Evolutionary conservation across 1,284 basidiomycete genomes (phyloP).

Genomic region (Taiwanofungus camphoratus): DNA sequence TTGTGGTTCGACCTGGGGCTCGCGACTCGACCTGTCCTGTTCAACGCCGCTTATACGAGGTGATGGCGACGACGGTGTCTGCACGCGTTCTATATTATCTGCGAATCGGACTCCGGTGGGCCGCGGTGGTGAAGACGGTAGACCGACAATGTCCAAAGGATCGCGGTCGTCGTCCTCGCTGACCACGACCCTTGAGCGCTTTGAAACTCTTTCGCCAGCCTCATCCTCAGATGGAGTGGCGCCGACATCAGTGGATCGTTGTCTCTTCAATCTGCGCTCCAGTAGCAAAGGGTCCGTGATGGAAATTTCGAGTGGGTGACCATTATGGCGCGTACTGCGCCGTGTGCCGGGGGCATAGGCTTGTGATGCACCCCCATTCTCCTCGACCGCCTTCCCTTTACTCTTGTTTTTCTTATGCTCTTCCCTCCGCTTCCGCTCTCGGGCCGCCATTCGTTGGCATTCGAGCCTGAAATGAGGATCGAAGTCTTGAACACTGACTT

Average conservation of each 20-base stretch:
- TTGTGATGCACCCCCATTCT: conserved; percentile 25
- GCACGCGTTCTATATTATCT: conserved; percentile 11
- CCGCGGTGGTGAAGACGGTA: conserved; percentile 9
- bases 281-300: conserved; percentile 69
- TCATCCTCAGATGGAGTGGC: conserved; percentile 56
- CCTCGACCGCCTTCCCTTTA: conserved; percentile 40
- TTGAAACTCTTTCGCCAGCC: conserved; percentile 39
- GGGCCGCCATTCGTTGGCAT: conserved; percentile 83
- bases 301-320: conserved; percentile 59
- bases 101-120: conserved; percentile 19
- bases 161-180: conserved; percentile 38
- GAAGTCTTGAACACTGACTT: conserved; percentile 86
- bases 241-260: conserved; percentile 53
- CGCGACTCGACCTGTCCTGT: conserved; percentile 16
- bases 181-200: conserved; percentile 46
- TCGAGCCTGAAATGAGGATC: conserved; percentile 80
- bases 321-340: conserved; percentile 67
- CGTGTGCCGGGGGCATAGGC: conserved; percentile 41
- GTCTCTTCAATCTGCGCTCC: conserved; percentile 67
- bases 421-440: conserved; percentile 69
- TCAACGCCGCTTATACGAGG: conserved; percentile 25
- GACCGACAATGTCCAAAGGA: conserved; percentile 36
- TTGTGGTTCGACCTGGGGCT: neutral
- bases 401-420: conserved; percentile 49
- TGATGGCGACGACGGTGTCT: conserved; percentile 13